Evolutionary conservation across 2,329 filamentous ascomycete genomes (phyloP).

Genomic region (Penicillium sp.): DNA sequence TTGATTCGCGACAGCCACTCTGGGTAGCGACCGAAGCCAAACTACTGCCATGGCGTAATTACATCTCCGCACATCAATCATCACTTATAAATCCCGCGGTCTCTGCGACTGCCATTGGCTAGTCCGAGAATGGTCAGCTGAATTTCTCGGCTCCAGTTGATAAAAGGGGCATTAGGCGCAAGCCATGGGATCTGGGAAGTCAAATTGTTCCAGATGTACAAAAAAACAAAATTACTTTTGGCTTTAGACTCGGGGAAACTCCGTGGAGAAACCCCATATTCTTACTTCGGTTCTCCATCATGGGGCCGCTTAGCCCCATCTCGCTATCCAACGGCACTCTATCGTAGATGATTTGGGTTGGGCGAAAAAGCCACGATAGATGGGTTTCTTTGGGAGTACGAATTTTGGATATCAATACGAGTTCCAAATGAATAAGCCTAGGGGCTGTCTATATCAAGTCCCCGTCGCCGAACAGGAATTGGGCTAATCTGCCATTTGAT

Average conservation of each 20-base stretch:
- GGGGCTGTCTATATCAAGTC: neutral
- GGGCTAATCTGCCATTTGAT: neutral
- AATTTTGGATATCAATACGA: neutral
- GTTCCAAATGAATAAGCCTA: neutral
- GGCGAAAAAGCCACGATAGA: neutral
- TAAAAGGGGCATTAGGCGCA: neutral
- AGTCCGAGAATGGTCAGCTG: neutral
- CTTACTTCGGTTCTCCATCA: constrained; percentile 2
- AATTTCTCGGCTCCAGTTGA: neutral
- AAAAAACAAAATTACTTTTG: no score
- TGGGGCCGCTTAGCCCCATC: constrained; percentile 9
- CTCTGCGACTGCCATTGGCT: neutral
- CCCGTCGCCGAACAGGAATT: neutral
- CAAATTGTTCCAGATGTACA: neutral
- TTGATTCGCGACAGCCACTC: neutral
- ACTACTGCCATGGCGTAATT: neutral
- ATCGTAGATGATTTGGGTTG: neutral
- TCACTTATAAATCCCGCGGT: neutral
- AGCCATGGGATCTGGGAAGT: no score
- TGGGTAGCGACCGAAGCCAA: neutral
- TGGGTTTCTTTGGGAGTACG: neutral
- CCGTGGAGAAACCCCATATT: constrained; percentile 8
- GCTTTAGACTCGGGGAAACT: neutral
- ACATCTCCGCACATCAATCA: neutral
- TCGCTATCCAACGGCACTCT: neutral